A percentile compares a stretch with the other conserved stretches of the same genome.
phyloP scores from a whole-genome alignment of 768 basidiomycete genomes.

The Tephrocybe sp. region DNA sequence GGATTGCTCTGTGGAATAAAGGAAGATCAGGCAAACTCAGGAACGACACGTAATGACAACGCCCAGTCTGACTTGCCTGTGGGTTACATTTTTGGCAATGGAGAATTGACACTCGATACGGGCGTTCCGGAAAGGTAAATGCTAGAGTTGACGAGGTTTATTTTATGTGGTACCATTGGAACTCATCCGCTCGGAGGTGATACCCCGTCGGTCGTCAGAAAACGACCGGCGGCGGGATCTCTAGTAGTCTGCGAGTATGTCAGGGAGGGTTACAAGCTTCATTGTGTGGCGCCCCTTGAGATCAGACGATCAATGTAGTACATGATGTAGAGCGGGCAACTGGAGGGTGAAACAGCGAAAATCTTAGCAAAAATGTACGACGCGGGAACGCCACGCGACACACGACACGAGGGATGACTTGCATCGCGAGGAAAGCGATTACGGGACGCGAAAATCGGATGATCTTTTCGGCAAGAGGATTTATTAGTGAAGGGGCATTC shows the following conservation, averaged over 20 bases:
- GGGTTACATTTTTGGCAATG: too few species aligned
- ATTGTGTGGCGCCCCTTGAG: constrained; percentile 13
- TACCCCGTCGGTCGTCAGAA: not conserved
- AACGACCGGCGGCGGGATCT: not conserved
- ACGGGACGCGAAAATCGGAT: constrained; percentile 5
- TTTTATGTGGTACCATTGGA: not conserved
- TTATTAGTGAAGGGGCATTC: too few species aligned
- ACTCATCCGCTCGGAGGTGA: too few species aligned
- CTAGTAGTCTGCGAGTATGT: not conserved
- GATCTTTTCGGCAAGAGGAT: not conserved
- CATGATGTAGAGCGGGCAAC: not conserved
- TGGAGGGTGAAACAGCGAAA: not conserved
- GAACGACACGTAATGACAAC: constrained; percentile 5
- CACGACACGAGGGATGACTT: not conserved
- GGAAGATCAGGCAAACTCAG: constrained; percentile 6
- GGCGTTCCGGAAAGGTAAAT: not conserved
- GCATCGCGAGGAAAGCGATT: not conserved
- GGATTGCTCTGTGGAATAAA: not conserved
- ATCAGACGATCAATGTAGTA: not conserved
- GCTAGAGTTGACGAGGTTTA: not conserved
- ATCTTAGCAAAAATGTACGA: not conserved
- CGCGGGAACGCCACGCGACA: constrained; percentile 4
- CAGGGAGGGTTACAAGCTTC: constrained; percentile 3
- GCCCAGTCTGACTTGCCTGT: not conserved
- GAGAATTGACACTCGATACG: not conserved